These are phyloP conservation scores for Paramecium caudatum DNA, from an alignment of 73 alveolate species.

Conservation along the genomic window DNA sequence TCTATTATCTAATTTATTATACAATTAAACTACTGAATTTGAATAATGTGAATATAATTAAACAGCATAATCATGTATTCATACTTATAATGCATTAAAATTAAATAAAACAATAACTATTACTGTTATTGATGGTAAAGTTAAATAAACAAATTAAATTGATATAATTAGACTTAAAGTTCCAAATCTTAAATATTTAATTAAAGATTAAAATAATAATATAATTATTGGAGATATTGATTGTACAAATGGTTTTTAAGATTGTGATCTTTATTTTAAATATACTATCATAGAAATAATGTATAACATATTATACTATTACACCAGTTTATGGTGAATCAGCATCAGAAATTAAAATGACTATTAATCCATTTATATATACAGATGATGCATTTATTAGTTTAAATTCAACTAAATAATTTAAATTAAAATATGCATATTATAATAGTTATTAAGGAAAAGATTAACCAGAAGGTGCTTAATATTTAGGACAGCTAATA, in stretches of 20 bases:
- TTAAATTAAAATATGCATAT: conserved; percentile 52
- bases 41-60: conserved; percentile 66
- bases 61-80: conserved; percentile 52
- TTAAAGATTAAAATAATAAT: conserved; percentile 7
- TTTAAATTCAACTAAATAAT: not conserved
- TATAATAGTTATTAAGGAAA: conserved; percentile 19
- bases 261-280: conserved; percentile 51
- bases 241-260: conserved; percentile 40
- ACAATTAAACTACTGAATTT: not conserved
- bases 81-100: conserved; percentile 2
- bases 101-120: conserved; percentile 29
- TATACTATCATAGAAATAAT: not conserved
- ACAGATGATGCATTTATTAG: conserved; percentile 19
- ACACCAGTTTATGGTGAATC: conserved; percentile 16
- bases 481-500: conserved; percentile 27
- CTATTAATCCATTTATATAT: conserved; percentile 34
- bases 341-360: not conserved
- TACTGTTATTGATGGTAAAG: conserved; percentile 41
- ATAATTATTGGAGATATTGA: conserved; percentile 24
- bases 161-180: conserved; percentile 25
- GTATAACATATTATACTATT: not conserved
- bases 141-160: not conserved
- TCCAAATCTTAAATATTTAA: conserved; percentile 26
- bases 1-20: not conserved
- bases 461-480: conserved; percentile 65